Percentiles rank a stretch among this genome's conserved stretches.
phyloP scores from a whole-genome alignment of 495 filamentous ascomycete genomes.

The Aspergillus cavernicola region DNA sequence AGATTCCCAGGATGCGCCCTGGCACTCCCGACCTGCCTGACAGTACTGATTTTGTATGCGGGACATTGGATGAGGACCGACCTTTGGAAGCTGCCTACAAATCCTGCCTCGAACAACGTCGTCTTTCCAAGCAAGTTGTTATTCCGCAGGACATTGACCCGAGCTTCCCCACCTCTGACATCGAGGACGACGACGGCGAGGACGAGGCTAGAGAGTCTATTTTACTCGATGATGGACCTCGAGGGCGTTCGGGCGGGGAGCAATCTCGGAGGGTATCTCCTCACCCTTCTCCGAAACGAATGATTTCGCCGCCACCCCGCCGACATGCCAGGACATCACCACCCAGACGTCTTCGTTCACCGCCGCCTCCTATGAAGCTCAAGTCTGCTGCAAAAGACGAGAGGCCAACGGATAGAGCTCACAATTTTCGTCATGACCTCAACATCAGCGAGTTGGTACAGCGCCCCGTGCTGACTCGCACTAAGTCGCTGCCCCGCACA shows the following conservation, averaged over 20 bases:
- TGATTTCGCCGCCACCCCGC: constrained; percentile 59
- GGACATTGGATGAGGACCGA: constrained; percentile 92
- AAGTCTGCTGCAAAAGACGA: constrained; percentile 27
- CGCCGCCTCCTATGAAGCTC: constrained; percentile 45
- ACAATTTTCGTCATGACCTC: constrained; percentile 28
- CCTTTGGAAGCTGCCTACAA: constrained; percentile 91
- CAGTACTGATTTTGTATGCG: constrained; percentile 96
- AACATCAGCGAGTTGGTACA: constrained; percentile 60
- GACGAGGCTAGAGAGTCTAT: constrained; percentile 40
- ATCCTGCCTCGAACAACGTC: constrained; percentile 75
- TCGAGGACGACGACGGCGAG: constrained; percentile 76
- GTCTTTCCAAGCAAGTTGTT: constrained; percentile 68
- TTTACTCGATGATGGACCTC: constrained; percentile 31
- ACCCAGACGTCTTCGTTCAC: constrained; percentile 63
- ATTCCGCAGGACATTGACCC: constrained; percentile 97
- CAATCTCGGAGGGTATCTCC: constrained; percentile 29
- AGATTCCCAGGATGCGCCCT: constrained; percentile 59
- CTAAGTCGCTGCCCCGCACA: constrained; percentile 74
- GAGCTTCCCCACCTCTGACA: constrained; percentile 91
- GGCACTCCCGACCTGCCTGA: constrained; percentile 84
- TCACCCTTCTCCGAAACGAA: constrained; percentile 40
- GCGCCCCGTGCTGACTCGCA: constrained; percentile 59
- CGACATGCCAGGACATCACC: constrained; percentile 59
- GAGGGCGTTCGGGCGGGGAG: constrained; percentile 29
- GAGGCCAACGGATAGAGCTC: constrained; percentile 28